Evolutionary conservation across 108 stramenopile genomes (phyloP).

Genomic region (Licmophora abbreviata): DNA sequence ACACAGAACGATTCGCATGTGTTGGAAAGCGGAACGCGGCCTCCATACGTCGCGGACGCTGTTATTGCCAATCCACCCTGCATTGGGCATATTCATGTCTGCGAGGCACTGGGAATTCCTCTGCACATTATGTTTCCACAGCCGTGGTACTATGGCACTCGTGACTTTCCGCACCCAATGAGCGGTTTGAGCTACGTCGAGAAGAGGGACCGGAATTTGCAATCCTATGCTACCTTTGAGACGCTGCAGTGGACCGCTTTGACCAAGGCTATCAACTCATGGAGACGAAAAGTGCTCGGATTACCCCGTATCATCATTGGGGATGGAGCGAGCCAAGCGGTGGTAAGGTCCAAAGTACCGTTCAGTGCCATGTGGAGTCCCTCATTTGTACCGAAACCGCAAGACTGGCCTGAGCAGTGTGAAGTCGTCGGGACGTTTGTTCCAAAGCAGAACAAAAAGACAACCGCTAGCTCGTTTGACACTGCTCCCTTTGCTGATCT

Average conservation of each 20-base stretch:
- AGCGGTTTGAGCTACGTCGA: slow-evolving; percentile 34
- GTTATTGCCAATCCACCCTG: slow-evolving; percentile 78
- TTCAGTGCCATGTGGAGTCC: slow-evolving; percentile 81
- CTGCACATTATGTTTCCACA: slow-evolving; percentile 86
- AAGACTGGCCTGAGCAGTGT: slow-evolving; percentile 77
- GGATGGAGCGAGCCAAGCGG: slow-evolving; percentile 18
- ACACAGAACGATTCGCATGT: slow-evolving; percentile 48
- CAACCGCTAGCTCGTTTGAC: too few species aligned
- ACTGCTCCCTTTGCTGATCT: slow-evolving; percentile 20
- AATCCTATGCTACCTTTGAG: slow-evolving; percentile 44
- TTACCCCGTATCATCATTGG: slow-evolving; percentile 27
- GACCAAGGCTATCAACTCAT: slow-evolving; percentile 26
- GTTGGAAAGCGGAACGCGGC: slow-evolving; percentile 7
- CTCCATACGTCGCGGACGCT: slow-evolving; percentile 70
- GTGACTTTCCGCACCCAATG: slow-evolving; percentile 73
- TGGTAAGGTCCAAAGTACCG: slow-evolving; percentile 36
- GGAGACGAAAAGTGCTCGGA: slow-evolving; percentile 24
- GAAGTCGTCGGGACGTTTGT: slow-evolving; percentile 71
- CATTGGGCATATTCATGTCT: slow-evolving; percentile 76
- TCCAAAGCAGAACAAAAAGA: slow-evolving; percentile 6
- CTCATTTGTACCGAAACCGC: slow-evolving; percentile 70
- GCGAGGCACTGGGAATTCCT: slow-evolving; percentile 74
- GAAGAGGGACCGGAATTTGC: slow-evolving; percentile 9
- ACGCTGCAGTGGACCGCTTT: slow-evolving; percentile 18
- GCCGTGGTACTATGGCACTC: slow-evolving; percentile 70